Conservation (phyloP, 495 filamentous ascomycete genomes). For the Rostrohypoxylon terebratum region DNA sequence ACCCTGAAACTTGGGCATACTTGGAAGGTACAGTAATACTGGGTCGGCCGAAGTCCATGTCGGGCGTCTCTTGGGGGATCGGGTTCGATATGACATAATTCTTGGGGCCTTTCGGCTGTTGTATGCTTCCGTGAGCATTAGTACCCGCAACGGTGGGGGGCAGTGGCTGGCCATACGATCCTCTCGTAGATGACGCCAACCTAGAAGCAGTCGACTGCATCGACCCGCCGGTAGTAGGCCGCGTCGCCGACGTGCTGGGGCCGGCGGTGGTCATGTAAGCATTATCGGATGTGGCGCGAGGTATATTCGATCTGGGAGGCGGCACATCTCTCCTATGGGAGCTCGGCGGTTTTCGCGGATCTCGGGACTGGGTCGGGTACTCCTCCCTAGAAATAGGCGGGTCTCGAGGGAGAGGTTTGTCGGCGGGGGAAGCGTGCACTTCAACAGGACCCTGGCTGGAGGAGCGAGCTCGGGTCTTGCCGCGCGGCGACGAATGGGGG, state of each 20-base stretch:
- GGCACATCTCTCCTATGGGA: constrained; percentile 61
- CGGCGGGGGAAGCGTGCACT: constrained; percentile 53
- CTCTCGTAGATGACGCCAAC: constrained; percentile 73
- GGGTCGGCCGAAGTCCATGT: constrained; percentile 67
- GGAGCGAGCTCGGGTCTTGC: constrained; percentile 64
- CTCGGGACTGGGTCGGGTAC: constrained; percentile 56
- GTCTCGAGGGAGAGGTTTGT: constrained; percentile 67
- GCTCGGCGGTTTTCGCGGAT: constrained; percentile 59
- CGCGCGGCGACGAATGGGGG: constrained; percentile 43
- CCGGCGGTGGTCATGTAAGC: constrained; percentile 58
- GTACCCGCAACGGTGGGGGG: constrained; percentile 89
- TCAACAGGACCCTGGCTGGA: constrained; percentile 63
- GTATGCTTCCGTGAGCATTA: constrained; percentile 89
- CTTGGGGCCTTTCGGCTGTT: constrained; percentile 78
- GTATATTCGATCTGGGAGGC: constrained; percentile 64
- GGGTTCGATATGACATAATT: constrained; percentile 82
- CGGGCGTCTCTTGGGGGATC: constrained; percentile 67
- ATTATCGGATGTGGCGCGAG: constrained; percentile 62
- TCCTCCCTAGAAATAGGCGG: constrained; percentile 58
- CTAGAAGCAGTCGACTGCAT: constrained; percentile 73
- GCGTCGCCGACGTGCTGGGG: constrained; percentile 60
- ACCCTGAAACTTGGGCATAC: constrained; percentile 62
- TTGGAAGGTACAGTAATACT: constrained; percentile 67
- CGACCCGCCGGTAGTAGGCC: constrained; percentile 86
- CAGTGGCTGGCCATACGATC: constrained; percentile 89